phyloP scores from a whole-genome alignment of 768 basidiomycete species.

The Terana coerulea region DNA sequence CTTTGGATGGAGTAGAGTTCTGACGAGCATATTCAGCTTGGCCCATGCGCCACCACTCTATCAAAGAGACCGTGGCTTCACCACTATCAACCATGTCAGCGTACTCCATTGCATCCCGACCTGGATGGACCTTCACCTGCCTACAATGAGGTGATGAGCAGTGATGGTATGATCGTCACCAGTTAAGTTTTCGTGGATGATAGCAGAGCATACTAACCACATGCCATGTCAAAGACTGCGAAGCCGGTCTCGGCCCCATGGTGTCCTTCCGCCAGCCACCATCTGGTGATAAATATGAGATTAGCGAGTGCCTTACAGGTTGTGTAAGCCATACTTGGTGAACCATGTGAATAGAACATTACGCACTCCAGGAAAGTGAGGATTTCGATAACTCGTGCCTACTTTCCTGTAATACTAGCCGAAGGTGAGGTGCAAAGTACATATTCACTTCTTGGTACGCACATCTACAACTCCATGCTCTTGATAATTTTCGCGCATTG shows the following conservation, averaged over 20 bases:
- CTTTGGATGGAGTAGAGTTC: background rate
- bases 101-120: background rate
- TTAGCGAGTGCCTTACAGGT: background rate
- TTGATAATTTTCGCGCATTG: constrained; percentile 49
- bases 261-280: constrained; percentile 34
- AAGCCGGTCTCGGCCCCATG: constrained; percentile 24
- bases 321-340: constrained; percentile 34
- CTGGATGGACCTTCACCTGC: constrained; percentile 20
- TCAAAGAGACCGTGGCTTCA: constrained; percentile 55
- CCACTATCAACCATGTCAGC: constrained; percentile 38
- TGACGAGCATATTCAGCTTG: constrained; percentile 8
- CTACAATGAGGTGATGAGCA: constrained; percentile 11
- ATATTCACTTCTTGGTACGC: constrained; percentile 11
- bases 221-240: constrained; percentile 57
- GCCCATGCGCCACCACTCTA: constrained; percentile 56
- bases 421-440: background rate
- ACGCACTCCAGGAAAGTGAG: constrained; percentile 65
- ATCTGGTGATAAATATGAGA: constrained; percentile 24
- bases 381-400: constrained; percentile 66
- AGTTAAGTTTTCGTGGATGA: background rate
- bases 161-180: background rate
- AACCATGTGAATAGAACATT: constrained; percentile 52
- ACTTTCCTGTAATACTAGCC: constrained; percentile 60
- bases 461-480: constrained; percentile 60
- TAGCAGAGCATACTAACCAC: constrained; percentile 28